Conservation (phyloP, 2,329 filamentous ascomycete species). For the Fusarium proliferatum region DNA sequence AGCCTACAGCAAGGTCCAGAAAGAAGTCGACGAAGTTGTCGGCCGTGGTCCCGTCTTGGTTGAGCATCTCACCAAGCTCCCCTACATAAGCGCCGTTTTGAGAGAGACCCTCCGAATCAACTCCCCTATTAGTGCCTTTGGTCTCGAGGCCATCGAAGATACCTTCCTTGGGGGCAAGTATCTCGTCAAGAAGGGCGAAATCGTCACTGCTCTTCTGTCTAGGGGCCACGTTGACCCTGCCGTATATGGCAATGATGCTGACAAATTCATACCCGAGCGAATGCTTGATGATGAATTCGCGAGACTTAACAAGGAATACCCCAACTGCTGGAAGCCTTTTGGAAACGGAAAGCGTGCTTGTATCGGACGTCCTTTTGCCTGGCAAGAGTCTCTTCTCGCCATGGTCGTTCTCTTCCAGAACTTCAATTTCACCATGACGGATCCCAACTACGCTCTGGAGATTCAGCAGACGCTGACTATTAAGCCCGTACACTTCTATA, state of each 20-base stretch:
- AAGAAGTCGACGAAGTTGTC: constrained; percentile 75
- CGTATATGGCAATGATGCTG: constrained; percentile 73
- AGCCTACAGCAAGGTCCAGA: constrained; percentile 68
- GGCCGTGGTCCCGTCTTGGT: constrained; percentile 67
- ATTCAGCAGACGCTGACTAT: constrained; percentile 69
- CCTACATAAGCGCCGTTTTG: constrained; percentile 73
- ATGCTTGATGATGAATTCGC: constrained; percentile 78
- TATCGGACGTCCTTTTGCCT: constrained; percentile 79
- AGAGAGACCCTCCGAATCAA: constrained; percentile 73
- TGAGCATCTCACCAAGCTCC: constrained; percentile 71
- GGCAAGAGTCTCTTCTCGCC: constrained; percentile 75
- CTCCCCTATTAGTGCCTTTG: constrained; percentile 69
- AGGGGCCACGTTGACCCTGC: constrained; percentile 70
- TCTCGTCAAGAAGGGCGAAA: constrained; percentile 62
- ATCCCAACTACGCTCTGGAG: constrained; percentile 68
- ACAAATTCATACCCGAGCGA: constrained; percentile 75
- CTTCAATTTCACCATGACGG: constrained; percentile 71
- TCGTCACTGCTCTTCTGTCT: constrained; percentile 61
- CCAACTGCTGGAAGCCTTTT: constrained; percentile 77
- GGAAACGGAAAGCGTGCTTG: constrained; percentile 77
- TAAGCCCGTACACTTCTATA: constrained; percentile 72
- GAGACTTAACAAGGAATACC: constrained; percentile 68
- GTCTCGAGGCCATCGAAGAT: constrained; percentile 64
- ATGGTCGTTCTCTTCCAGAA: constrained; percentile 75
- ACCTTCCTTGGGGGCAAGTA: constrained; percentile 71